Conservation (phyloP, 2,329 filamentous ascomycete genomes). For the Periconia digitata region DNA sequence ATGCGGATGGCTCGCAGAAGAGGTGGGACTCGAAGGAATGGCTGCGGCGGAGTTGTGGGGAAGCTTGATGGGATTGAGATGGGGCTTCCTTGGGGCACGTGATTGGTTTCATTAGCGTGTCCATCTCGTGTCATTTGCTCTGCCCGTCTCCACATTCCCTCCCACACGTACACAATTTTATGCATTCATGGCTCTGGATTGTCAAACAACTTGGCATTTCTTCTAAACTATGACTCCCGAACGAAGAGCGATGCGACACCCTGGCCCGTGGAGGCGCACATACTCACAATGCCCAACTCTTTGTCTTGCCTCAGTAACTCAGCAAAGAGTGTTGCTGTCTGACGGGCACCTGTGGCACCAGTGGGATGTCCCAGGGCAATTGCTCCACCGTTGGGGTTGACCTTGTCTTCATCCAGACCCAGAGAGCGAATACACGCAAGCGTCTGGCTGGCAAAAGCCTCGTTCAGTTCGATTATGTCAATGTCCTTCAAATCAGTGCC, state of each 20-base stretch:
- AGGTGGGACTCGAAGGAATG: constrained; percentile 22
- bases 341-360: constrained; percentile 72
- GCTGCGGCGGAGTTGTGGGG: constrained; percentile 34
- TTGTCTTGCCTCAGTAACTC: constrained; percentile 68
- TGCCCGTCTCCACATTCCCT: neutral
- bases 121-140: neutral
- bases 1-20: constrained; percentile 8
- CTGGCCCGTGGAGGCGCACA: constrained; percentile 61
- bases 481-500: constrained; percentile 77
- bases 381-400: constrained; percentile 79
- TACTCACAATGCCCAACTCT: constrained; percentile 82
- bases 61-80: constrained; percentile 8
- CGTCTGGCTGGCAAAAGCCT: constrained; percentile 96
- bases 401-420: constrained; percentile 69
- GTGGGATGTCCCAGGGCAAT: constrained; percentile 82
- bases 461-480: constrained; percentile 90
- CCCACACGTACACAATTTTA: neutral
- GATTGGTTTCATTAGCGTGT: neutral
- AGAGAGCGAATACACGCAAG: constrained; percentile 78
- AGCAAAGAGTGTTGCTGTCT: constrained; percentile 80
- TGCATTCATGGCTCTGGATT: neutral
- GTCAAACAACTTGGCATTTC: no score
- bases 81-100: neutral
- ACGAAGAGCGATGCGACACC: constrained; percentile 37
- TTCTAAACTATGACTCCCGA: constrained; percentile 24